Percentiles rank a stretch among this genome's conserved stretches.
phyloP scores from a whole-genome alignment of 345 rosid genomes.

The Reutealis trisperma region DNA sequence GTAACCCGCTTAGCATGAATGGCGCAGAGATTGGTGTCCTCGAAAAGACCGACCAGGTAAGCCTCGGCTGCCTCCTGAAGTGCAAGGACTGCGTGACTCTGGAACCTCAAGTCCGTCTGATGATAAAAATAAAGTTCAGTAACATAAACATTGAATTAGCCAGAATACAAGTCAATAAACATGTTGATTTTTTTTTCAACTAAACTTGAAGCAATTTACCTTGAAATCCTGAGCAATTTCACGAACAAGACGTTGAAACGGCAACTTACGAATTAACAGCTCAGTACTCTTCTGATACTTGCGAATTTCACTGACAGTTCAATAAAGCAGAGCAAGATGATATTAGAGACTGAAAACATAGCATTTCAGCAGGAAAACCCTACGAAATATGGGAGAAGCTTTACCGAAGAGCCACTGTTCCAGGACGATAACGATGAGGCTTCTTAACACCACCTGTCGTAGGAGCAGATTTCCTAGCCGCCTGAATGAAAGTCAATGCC shows the following conservation, averaged over 20 bases:
- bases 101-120: constrained; percentile 14
- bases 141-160: not conserved
- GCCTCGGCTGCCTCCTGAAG: constrained; percentile 16
- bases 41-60: constrained; percentile 1
- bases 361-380: accelerated
- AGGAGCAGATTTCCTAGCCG: constrained; percentile 95
- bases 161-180: not conserved
- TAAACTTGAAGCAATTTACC: not conserved
- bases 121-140: too few species aligned
- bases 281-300: constrained; percentile 28
- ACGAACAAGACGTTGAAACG: constrained; percentile 28
- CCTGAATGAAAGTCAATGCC: constrained; percentile 36
- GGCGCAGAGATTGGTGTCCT: constrained; percentile 11
- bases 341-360: not conserved
- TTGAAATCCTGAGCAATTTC: constrained; percentile 31
- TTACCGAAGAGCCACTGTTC: constrained; percentile 96
- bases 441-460: constrained; percentile 85
- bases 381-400: not conserved
- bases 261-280: constrained; percentile 20
- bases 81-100: constrained; percentile 12
- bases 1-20: constrained; percentile 14
- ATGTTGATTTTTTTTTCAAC: not conserved
- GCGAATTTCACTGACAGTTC: not conserved
- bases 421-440: constrained; percentile 93
- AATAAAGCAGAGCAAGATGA: not conserved